Percentiles rank a stretch among this genome's conserved stretches.
Evolutionary conservation across 768 basidiomycete species (phyloP).

Genomic region (Amanita pseudoporphyria): DNA sequence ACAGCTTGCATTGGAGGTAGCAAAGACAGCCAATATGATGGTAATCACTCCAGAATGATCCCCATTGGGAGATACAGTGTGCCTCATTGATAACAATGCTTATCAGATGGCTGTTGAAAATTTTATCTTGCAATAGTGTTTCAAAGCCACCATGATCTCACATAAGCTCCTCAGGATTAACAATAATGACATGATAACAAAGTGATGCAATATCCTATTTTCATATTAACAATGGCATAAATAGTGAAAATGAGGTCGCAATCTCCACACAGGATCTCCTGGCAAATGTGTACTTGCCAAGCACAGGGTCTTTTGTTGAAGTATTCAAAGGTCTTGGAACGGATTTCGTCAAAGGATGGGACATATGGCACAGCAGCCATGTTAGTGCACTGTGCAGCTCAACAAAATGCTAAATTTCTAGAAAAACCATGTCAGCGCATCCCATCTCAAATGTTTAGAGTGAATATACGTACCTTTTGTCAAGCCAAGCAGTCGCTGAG

Average conservation of each 20-base stretch:
- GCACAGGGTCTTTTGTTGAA: neutral
- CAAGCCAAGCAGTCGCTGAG: neutral
- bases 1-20: slow-evolving; percentile 7
- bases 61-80: no score
- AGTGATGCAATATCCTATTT: no score
- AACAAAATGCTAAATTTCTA: neutral
- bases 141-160: no score
- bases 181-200: no score
- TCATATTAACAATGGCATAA: no score
- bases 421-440: neutral
- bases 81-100: no score
- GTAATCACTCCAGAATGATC: no score
- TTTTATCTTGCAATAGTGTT: no score
- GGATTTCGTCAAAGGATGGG: slow-evolving; percentile 1
- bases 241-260: neutral
- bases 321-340: neutral
- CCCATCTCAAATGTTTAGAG: neutral
- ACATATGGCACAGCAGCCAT: neutral
- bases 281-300: neutral
- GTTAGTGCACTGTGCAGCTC: neutral
- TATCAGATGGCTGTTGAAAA: neutral
- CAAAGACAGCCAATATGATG: no score
- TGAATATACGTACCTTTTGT: no score
- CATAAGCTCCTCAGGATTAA: no score
- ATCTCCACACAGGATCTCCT: neutral